A percentile compares a stretch with the other conserved stretches of the same genome.
phyloP scores from a whole-genome alignment of 148 eudicot species.

The Rhododendron molle region DNA sequence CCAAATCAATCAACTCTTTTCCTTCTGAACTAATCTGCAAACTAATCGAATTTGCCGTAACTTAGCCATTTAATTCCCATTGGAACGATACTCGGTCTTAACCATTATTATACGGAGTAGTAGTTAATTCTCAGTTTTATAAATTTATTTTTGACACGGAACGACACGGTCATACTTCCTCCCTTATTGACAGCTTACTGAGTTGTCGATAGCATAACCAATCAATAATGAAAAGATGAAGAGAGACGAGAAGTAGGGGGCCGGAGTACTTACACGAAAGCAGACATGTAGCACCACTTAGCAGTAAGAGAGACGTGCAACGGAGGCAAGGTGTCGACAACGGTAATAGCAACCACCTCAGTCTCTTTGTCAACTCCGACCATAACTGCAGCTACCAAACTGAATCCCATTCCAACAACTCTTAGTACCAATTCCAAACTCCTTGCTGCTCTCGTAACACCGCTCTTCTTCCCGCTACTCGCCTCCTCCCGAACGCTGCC shows the following conservation, averaged over 20 bases:
- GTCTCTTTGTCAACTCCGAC: conserved; percentile 17
- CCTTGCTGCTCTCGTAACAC: neutral
- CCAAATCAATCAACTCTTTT: too few species aligned
- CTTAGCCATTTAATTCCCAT: too few species aligned
- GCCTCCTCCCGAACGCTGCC: neutral
- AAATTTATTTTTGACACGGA: too few species aligned
- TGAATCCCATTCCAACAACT: conserved; percentile 3
- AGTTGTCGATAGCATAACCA: too few species aligned
- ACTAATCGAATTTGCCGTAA: too few species aligned
- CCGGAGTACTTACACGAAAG: conserved; percentile 15
- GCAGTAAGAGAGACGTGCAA: conserved; percentile 16
- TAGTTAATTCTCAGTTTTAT: too few species aligned
- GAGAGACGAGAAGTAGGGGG: neutral
- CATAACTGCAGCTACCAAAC: conserved; percentile 22
- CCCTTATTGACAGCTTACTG: too few species aligned
- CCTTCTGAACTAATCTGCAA: too few species aligned
- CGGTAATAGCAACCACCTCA: neutral
- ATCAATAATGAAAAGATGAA: neutral
- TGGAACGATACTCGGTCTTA: too few species aligned
- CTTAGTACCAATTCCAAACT: conserved; percentile 13
- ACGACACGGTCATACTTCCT: too few species aligned
- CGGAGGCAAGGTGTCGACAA: conserved; percentile 9
- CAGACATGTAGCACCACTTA: conserved; percentile 23
- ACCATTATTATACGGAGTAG: too few species aligned
- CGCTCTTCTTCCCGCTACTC: neutral